Percentiles rank a stretch among this genome's conserved stretches.
Evolutionary conservation across 345 rosid species (phyloP).

Genomic region (Xanthoceras sorbifolium): DNA sequence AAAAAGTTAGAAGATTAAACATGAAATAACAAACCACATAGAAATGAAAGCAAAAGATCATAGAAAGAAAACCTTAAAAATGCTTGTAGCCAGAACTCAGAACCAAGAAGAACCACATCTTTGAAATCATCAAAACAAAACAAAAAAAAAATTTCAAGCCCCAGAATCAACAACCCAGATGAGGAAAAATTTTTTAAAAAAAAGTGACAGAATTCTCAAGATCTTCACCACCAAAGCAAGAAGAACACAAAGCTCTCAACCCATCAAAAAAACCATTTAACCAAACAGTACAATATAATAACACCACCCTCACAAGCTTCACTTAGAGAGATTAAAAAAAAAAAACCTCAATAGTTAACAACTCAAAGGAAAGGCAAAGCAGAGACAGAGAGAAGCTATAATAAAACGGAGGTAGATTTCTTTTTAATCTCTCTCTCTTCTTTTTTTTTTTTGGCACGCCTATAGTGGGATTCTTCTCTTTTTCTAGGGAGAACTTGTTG

Average conservation of each 20-base stretch:
- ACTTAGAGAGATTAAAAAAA: slow-evolving; percentile 10
- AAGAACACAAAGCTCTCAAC: slow-evolving; percentile 1
- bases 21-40: neutral
- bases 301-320: slow-evolving; percentile 13
- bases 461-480: slow-evolving; percentile 33
- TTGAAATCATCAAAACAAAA: slow-evolving; percentile 18
- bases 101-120: slow-evolving; percentile 37
- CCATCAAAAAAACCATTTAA: slow-evolving; percentile 25
- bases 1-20: neutral
- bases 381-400: neutral
- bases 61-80: slow-evolving; percentile 4
- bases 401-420: slow-evolving; percentile 16
- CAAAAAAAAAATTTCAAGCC: neutral
- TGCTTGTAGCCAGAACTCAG: slow-evolving; percentile 36
- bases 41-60: neutral
- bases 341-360: slow-evolving; percentile 16
- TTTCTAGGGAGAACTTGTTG: slow-evolving; percentile 8
- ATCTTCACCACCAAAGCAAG: slow-evolving; percentile 18
- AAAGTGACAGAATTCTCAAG: neutral
- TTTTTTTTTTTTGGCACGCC: slow-evolving; percentile 37
- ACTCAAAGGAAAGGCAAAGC: slow-evolving; percentile 8
- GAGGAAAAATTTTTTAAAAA: no score
- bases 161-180: slow-evolving; percentile 13
- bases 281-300: slow-evolving; percentile 22
- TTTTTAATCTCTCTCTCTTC: slow-evolving; percentile 11